Conservation (phyloP, 140 eudicot species). For the Stevia rebaudiana region DNA sequence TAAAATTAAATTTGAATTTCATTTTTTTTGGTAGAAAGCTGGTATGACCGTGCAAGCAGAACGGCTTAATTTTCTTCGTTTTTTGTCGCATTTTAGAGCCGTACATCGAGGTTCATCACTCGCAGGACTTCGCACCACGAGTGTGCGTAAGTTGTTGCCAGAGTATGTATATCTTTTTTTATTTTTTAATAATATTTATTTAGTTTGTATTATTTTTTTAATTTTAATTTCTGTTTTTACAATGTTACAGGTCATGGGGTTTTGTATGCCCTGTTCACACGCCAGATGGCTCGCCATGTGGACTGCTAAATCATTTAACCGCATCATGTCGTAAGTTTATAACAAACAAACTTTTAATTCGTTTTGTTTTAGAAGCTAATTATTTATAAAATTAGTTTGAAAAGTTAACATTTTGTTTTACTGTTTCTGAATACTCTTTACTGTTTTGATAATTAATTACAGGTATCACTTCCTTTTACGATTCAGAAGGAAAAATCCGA, state of each 20-base stretch:
- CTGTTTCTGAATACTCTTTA: not conserved
- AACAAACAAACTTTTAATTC: not conserved
- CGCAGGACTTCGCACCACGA: slow-evolving; percentile 93
- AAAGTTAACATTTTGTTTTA: not conserved
- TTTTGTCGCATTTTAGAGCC: slow-evolving; percentile 87
- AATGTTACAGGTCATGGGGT: slow-evolving; percentile 79
- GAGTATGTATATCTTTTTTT: slow-evolving; percentile 52
- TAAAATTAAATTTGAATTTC: not conserved
- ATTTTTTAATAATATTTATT: not conserved
- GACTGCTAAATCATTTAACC: slow-evolving; percentile 81
- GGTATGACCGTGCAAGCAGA: slow-evolving; percentile 89
- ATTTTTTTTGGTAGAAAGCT: slow-evolving; percentile 53
- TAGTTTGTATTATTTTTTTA: not conserved
- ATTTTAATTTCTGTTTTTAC: not conserved
- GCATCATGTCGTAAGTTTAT: slow-evolving; percentile 72
- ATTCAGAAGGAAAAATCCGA: slow-evolving; percentile 53
- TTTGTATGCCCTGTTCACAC: slow-evolving; percentile 99
- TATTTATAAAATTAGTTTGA: not conserved
- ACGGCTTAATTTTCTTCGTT: slow-evolving; percentile 79
- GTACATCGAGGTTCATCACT: slow-evolving; percentile 92
- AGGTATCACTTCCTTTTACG: slow-evolving; percentile 84
- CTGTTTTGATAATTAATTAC: slow-evolving; percentile 8
- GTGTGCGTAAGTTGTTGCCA: slow-evolving; percentile 91
- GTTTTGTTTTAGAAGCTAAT: not conserved
- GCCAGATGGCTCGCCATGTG: slow-evolving; percentile 98